Percentiles rank a stretch among this genome's conserved stretches.
phyloP scores from a whole-genome alignment of 257 asterid genomes.

The Solanum lycopersicoides region DNA sequence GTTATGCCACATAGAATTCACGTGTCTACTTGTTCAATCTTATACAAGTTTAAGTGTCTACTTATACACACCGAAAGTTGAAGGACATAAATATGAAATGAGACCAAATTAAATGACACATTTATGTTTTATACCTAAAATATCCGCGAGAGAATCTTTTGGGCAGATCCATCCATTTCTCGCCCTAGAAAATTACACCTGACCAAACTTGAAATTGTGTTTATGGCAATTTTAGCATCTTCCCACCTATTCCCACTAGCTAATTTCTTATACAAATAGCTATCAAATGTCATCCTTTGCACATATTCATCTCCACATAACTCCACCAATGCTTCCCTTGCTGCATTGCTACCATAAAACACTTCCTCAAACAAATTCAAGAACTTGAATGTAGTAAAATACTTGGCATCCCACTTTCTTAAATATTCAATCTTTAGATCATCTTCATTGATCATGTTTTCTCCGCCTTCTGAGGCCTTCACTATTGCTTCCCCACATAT shows the following conservation, averaged over 20 bases:
- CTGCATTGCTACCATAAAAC: conserved; percentile 63
- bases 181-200: conserved; percentile 50
- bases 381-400: conserved; percentile 47
- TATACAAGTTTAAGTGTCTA: too few species aligned
- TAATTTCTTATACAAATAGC: conserved; percentile 65
- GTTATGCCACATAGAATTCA: too few species aligned
- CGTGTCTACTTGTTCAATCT: too few species aligned
- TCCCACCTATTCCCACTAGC: conserved; percentile 44
- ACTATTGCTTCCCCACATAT: conserved; percentile 73
- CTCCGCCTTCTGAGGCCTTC: conserved; percentile 56
- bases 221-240: conserved; percentile 46
- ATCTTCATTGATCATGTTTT: conserved; percentile 36
- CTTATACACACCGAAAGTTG: too few species aligned
- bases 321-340: conserved; percentile 81
- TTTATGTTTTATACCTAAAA: background rate
- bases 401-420: conserved; percentile 74
- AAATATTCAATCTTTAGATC: conserved; percentile 71
- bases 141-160: background rate
- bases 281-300: conserved; percentile 76
- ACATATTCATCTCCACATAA: conserved; percentile 72
- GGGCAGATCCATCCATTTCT: conserved; percentile 13
- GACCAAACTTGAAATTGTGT: conserved; percentile 57
- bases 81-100: too few species aligned
- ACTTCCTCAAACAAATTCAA: conserved; percentile 54
- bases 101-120: too few species aligned